These are phyloP conservation scores for Barnettozyma populi DNA, from an alignment of 805 yeast species.

Conservation along the genomic window DNA sequence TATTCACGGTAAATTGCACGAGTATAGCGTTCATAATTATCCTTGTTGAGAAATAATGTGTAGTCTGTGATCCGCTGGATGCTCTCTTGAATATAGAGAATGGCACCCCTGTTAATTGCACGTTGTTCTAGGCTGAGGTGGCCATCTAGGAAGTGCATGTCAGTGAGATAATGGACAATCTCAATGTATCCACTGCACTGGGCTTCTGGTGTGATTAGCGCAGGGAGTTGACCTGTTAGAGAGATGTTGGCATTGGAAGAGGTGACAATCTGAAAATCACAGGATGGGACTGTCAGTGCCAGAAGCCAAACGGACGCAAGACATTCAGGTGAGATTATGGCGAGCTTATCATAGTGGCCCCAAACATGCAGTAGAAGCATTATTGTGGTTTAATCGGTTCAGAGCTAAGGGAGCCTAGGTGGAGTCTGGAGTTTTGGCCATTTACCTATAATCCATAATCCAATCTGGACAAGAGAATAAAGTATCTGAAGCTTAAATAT, in stretches of 20 bases:
- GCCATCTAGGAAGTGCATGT: slow-evolving; percentile 10
- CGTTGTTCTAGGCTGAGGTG: slow-evolving; percentile 20
- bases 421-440: no score
- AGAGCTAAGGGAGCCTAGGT: no score
- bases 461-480: no score
- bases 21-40: slow-evolving; percentile 56
- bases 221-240: slow-evolving; percentile 45
- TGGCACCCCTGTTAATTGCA: slow-evolving; percentile 40
- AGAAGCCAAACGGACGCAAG: slow-evolving; percentile 43
- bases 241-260: slow-evolving; percentile 57
- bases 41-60: slow-evolving; percentile 48
- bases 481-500: no score
- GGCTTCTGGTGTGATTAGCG: slow-evolving; percentile 26
- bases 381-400: neutral
- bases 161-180: slow-evolving; percentile 31
- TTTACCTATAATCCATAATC: no score
- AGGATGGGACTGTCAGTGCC: slow-evolving; percentile 18
- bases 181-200: slow-evolving; percentile 37
- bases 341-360: slow-evolving; percentile 39
- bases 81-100: slow-evolving; percentile 36
- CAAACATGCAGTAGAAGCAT: slow-evolving; percentile 41
- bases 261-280: slow-evolving; percentile 37
- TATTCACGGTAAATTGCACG: slow-evolving; percentile 46
- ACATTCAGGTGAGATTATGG: slow-evolving; percentile 47
- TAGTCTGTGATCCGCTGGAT: slow-evolving; percentile 48